These are phyloP conservation scores for Pyracantha coccinea DNA, from an alignment of 331 rosid genomes.

Conservation along the genomic window DNA sequence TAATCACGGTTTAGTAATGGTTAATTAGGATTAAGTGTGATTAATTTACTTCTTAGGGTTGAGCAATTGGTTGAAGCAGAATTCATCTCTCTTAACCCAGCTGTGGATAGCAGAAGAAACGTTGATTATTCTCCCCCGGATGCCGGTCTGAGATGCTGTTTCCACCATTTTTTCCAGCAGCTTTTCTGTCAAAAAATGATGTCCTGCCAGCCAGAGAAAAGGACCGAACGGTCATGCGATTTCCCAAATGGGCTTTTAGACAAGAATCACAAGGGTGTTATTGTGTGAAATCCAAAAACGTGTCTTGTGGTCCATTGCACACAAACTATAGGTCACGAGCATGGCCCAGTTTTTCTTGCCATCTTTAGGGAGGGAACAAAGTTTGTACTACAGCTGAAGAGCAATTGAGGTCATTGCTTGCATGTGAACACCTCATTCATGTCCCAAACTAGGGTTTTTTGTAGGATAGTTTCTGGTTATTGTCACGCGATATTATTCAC, in stretches of 20 bases:
- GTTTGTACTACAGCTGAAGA: background rate
- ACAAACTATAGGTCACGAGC: background rate
- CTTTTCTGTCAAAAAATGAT: conserved; percentile 66
- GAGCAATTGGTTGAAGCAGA: conserved; percentile 62
- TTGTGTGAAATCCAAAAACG: background rate
- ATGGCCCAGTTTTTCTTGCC: background rate
- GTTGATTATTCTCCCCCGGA: conserved; percentile 81
- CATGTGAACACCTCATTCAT: background rate
- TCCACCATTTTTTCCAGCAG: conserved; percentile 78
- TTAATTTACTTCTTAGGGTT: conserved; percentile 51
- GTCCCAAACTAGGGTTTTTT: background rate
- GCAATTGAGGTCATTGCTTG: background rate
- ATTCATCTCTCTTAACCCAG: conserved; percentile 71
- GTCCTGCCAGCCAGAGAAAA: conserved; percentile 42
- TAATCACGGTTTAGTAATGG: background rate
- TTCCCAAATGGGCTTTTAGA: background rate
- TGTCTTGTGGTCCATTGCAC: background rate
- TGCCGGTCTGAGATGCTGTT: conserved; percentile 68
- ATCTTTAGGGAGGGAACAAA: background rate
- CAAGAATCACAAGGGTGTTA: background rate
- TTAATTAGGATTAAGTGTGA: background rate
- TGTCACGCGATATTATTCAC: no score
- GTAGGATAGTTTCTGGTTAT: accelerated
- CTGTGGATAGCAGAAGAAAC: conserved; percentile 75
- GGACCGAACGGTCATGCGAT: background rate